Evolutionary conservation across 768 basidiomycete species (phyloP).

Genomic region (Macrolepiota dolichaula): DNA sequence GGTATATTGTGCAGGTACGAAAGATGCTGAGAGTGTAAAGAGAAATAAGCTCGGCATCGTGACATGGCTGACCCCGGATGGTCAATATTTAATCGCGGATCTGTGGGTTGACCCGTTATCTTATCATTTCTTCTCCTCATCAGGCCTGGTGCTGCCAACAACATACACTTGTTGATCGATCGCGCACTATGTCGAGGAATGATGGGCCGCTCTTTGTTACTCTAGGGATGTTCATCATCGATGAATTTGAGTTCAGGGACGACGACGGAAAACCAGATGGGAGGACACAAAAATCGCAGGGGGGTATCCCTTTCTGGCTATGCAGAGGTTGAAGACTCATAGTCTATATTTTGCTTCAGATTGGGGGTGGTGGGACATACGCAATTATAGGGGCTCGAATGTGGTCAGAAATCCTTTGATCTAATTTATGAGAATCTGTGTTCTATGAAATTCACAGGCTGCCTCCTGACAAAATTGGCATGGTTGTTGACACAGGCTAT

Average conservation of each 20-base stretch:
- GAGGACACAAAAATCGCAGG: conserved; percentile 46
- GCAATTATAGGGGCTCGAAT: conserved; percentile 78
- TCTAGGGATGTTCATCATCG: conserved; percentile 91
- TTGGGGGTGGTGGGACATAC: conserved; percentile 88
- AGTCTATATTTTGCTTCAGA: conserved; percentile 36
- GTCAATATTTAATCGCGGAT: not conserved
- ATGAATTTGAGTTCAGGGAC: conserved; percentile 67
- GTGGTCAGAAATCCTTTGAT: conserved; percentile 43
- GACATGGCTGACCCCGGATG: conserved; percentile 4
- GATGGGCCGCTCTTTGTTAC: conserved; percentile 44
- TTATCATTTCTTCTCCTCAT: not conserved
- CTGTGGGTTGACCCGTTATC: not conserved
- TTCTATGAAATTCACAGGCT: conserved; percentile 44
- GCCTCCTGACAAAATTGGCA: conserved; percentile 59
- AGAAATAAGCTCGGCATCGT: not conserved
- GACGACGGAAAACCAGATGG: conserved; percentile 51
- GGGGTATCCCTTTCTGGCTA: conserved; percentile 21
- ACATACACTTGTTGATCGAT: not conserved
- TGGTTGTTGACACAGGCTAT: conserved; percentile 79
- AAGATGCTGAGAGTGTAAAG: not conserved
- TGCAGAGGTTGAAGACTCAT: conserved; percentile 8
- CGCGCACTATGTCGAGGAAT: conserved; percentile 16
- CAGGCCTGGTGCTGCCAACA: not conserved
- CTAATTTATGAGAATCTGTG: not conserved
- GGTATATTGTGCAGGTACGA: not conserved